These are phyloP conservation scores for Hymenochaete sp. DNA, from an alignment of 1,284 basidiomycete species.

Conservation along the genomic window DNA sequence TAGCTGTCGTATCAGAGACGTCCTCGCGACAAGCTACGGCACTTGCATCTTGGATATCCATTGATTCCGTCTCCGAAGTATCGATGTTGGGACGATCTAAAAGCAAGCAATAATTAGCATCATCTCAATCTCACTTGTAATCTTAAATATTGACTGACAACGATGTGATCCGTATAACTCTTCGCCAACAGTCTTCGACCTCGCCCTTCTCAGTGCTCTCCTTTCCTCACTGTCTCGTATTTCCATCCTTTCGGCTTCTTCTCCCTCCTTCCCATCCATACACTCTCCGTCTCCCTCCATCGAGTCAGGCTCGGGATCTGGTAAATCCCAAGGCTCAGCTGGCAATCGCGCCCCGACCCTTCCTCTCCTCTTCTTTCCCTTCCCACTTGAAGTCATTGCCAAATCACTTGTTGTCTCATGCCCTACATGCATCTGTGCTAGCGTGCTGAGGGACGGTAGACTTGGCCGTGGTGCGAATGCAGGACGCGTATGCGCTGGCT, in stretches of 20 bases:
- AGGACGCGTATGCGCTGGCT: constrained; percentile 15
- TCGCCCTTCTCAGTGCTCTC: neutral
- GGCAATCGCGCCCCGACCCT: constrained; percentile 15
- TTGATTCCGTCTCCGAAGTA: no score
- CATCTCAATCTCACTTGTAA: no score
- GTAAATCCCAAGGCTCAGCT: constrained; percentile 13
- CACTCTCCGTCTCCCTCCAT: neutral
- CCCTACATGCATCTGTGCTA: constrained; percentile 16
- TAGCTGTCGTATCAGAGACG: no score
- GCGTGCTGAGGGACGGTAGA: constrained; percentile 9
- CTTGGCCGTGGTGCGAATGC: constrained; percentile 14
- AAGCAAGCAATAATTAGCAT: no score
- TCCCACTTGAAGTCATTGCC: neutral
- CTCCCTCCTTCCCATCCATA: neutral
- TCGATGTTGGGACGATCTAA: no score
- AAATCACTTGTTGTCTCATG: no score
- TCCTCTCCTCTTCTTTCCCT: constrained; percentile 9
- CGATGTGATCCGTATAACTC: no score
- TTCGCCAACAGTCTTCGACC: neutral
- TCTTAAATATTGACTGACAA: no score
- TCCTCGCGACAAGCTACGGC: no score
- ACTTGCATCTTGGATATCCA: no score
- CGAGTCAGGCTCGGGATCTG: neutral
- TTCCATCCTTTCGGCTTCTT: neutral
- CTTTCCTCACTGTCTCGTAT: no score